A percentile compares a stretch with the other conserved stretches of the same genome.
These are phyloP conservation scores for Rehmannia glutinosa DNA, from an alignment of 257 asterid species.

Conservation along the genomic window DNA sequence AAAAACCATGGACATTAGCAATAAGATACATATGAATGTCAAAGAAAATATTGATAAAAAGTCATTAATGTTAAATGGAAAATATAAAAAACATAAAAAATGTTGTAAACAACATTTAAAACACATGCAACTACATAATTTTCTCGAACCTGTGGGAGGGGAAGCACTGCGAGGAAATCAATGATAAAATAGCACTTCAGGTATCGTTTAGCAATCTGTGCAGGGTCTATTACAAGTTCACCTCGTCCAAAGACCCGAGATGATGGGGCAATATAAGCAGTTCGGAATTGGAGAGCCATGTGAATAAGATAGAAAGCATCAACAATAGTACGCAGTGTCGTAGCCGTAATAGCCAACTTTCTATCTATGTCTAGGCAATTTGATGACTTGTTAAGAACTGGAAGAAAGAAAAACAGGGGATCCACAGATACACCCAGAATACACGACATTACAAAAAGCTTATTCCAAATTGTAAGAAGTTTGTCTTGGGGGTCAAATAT, in stretches of 20 bases:
- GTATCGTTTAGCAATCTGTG: slow-evolving; percentile 90
- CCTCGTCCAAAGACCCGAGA: slow-evolving; percentile 99
- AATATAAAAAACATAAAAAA: not conserved
- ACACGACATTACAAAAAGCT: slow-evolving; percentile 83
- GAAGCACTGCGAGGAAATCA: slow-evolving; percentile 90
- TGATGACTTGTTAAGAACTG: slow-evolving; percentile 60
- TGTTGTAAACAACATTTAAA: not conserved
- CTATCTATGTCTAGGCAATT: slow-evolving; percentile 87
- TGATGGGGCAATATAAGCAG: slow-evolving; percentile 98
- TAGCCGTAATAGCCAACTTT: slow-evolving; percentile 76
- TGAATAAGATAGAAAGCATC: slow-evolving; percentile 90
- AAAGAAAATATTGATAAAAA: too few species aligned
- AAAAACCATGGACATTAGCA: too few species aligned
- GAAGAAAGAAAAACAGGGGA: slow-evolving; percentile 94
- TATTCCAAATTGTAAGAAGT: slow-evolving; percentile 87
- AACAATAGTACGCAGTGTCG: slow-evolving; percentile 80
- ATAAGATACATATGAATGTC: not conserved
- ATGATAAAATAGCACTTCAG: slow-evolving; percentile 75
- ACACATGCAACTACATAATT: not conserved
- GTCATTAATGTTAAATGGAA: not conserved
- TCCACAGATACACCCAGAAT: slow-evolving; percentile 92
- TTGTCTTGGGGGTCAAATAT: slow-evolving; percentile 97
- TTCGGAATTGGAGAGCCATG: slow-evolving; percentile 94
- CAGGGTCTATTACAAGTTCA: slow-evolving; percentile 96
- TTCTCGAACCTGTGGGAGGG: slow-evolving; percentile 87